Evolutionary conservation across 2,329 filamentous ascomycete species (phyloP), one percentile per base, ranked within the genome.

Genomic region (Celoporthe dispersa): DNA sequence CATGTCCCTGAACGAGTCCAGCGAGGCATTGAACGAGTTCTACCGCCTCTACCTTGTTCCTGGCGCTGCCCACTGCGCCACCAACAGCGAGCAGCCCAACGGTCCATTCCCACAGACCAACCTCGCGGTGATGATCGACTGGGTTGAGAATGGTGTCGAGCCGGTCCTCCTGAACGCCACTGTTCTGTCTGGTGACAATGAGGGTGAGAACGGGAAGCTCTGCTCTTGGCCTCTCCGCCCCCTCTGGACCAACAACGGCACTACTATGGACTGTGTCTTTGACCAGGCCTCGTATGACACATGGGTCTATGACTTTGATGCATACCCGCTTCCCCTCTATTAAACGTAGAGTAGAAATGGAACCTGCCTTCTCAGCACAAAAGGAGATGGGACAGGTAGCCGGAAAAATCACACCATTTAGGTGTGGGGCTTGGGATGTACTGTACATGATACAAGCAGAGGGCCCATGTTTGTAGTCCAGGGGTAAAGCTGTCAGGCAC

Each of bases 1-100:
- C 7, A 62, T 75, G 57, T 77, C 75, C 67, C 78, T 77, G 59
- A 67, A 77, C 57, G 57, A 53, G 25, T 31, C 14, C 19, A 19
- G 11, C 33, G 59, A 31, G 3, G 66, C 73, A 11, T 80, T 83
- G 48, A 84, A 83, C 5, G 81, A 83, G 25, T 82, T 84, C 75
- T 88, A 83, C 77, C 73, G 76, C 6, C 80, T 84, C 73, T 85
- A 85, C 75, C 77, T 78, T 8, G 80, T 85, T 55, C 81, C 82
- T 11, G 83, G 83, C 0, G 84, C 84, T 82, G 75, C 70, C 0
- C 83, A 85, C 74, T 86, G 84, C 72, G 61, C 74, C 72, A 9
- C n/a, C 11, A 16, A 14, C 16, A 33, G 33, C 35, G n/a, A 33
- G 25, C 37, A 44, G 25, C 53, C 48, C 22, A 35, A 53, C 48